Evolutionary conservation across 257 asterid genomes (phyloP).

Genomic region (Nicotiana benthamiana): DNA sequence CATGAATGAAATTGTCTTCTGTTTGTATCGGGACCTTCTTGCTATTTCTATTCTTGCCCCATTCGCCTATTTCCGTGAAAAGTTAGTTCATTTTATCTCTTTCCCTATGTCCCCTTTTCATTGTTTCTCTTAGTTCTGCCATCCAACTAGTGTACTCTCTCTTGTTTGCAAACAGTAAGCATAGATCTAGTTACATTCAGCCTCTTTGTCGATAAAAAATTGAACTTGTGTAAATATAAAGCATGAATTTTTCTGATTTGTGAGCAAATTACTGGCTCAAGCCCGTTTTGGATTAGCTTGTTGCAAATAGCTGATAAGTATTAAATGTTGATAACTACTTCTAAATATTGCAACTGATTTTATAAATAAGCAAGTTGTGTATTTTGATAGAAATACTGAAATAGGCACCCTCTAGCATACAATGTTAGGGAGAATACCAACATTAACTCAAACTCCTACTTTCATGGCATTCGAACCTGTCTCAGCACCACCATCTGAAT

Average conservation of each 20-base stretch:
- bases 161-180: background rate
- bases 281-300: too few relatives aligned
- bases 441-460: background rate
- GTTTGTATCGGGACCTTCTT: constrained; percentile 72
- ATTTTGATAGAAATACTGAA: too few relatives aligned
- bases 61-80: constrained; percentile 79
- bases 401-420: too few relatives aligned
- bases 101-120: background rate
- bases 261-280: background rate
- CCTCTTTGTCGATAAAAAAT: background rate
- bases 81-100: constrained; percentile 32
- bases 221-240: background rate
- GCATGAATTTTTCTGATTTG: background rate
- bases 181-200: background rate
- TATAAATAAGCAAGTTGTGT: too few relatives aligned
- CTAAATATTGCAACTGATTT: too few relatives aligned
- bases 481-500: background rate
- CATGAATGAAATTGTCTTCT: constrained; percentile 81
- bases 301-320: too few relatives aligned
- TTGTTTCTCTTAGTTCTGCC: background rate
- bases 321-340: too few relatives aligned
- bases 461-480: background rate
- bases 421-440: background rate
- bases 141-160: background rate
- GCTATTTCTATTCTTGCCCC: constrained; percentile 89